Conservation (phyloP, 352 stramenopile species). For the Nothophytophthora sp. region DNA sequence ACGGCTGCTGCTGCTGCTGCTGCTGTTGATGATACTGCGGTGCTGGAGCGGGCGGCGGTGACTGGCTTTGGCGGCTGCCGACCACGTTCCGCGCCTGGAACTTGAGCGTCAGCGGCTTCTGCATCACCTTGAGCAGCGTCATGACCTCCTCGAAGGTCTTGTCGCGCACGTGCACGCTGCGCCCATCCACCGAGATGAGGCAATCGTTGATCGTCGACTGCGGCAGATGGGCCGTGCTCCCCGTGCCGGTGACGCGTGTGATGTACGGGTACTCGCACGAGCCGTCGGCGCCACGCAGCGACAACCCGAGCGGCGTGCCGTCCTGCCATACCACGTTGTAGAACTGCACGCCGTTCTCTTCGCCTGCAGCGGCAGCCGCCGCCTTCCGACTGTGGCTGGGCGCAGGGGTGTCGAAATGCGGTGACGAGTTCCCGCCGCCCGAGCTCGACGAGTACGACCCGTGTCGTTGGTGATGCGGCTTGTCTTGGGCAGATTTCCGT, state of each 20-base stretch:
- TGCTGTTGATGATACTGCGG: no score
- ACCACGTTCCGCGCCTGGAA: slow-evolving; percentile 63
- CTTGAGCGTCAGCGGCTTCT: slow-evolving; percentile 84
- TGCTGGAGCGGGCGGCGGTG: slow-evolving; percentile 11
- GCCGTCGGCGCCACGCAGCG: slow-evolving; percentile 68
- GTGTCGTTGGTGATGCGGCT: slow-evolving; percentile 23
- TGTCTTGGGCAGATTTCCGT: slow-evolving; percentile 33
- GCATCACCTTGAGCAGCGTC: slow-evolving; percentile 86
- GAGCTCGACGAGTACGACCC: slow-evolving; percentile 46
- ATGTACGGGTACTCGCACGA: slow-evolving; percentile 87
- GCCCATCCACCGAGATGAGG: slow-evolving; percentile 77
- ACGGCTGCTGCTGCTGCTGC: slow-evolving; percentile 15
- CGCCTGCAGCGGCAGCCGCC: slow-evolving; percentile 23
- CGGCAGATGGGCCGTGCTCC: slow-evolving; percentile 78
- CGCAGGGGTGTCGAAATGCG: slow-evolving; percentile 42
- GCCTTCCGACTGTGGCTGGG: slow-evolving; percentile 37
- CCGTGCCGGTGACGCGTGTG: slow-evolving; percentile 81
- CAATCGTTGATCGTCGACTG: slow-evolving; percentile 75
- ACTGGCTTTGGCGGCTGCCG: slow-evolving; percentile 12
- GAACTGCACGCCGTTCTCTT: slow-evolving; percentile 51
- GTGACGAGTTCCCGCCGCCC: slow-evolving; percentile 26
- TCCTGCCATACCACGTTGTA: slow-evolving; percentile 89
- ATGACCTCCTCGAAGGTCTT: slow-evolving; percentile 90
- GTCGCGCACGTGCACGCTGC: slow-evolving; percentile 76
- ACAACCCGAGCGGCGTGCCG: slow-evolving; percentile 70